These are phyloP conservation scores for Durio zibethinus DNA, from an alignment of 345 rosid genomes.

Conservation along the genomic window DNA sequence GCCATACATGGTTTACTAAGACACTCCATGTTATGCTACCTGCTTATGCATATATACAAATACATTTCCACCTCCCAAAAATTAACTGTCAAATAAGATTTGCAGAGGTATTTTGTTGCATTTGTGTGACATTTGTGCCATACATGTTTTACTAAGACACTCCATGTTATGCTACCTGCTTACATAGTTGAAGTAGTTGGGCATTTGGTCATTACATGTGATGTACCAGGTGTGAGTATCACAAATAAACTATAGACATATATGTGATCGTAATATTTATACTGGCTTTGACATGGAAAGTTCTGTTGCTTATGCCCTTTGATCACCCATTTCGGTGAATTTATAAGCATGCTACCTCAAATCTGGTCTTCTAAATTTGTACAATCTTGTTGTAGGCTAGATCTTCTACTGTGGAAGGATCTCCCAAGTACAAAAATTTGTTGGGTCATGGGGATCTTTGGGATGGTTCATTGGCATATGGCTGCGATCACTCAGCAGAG, in stretches of 20 bases:
- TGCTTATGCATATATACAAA: neutral
- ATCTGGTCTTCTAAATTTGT: neutral
- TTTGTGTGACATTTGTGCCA: neutral
- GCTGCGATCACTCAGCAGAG: slow-evolving; percentile 75
- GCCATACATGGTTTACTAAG: neutral
- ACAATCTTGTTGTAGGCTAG: slow-evolving; percentile 58
- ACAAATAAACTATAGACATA: neutral
- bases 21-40: neutral
- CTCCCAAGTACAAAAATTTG: slow-evolving; percentile 75
- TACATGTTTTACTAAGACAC: neutral
- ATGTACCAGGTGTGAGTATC: no score
- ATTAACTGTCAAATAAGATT: no score
- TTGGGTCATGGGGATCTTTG: slow-evolving; percentile 91
- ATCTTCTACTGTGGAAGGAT: slow-evolving; percentile 80
- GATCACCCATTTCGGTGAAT: neutral
- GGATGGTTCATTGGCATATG: slow-evolving; percentile 84
- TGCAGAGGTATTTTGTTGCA: no score
- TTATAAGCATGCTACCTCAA: neutral
- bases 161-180: neutral
- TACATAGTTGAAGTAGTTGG: neutral
- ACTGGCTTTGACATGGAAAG: neutral
- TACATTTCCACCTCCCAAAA: no score
- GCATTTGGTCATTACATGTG: neutral
- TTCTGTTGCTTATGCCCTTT: neutral
- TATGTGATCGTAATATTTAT: neutral